These are phyloP conservation scores for Cucumis melo DNA, from an alignment of 306 rosid genomes.

Conservation along the genomic window DNA sequence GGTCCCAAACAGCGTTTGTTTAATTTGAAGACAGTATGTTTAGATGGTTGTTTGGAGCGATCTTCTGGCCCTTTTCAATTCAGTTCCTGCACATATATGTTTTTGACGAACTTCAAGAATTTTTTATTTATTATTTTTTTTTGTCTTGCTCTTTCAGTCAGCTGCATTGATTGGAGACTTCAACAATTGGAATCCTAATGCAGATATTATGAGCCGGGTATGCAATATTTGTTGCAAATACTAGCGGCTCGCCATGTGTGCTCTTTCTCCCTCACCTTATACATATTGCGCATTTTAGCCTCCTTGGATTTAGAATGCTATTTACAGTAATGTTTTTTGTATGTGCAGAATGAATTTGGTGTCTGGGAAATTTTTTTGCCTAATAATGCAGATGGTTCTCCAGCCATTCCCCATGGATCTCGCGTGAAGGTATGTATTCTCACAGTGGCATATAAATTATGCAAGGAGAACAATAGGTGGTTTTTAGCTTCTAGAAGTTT, in stretches of 20 bases:
- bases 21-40: not conserved
- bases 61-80: not conserved
- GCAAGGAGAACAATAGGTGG: not conserved
- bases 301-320: not conserved
- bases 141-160: constrained; percentile 40
- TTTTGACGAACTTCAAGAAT: not conserved
- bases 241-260: not conserved
- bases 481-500: not conserved
- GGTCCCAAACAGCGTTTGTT: not conserved
- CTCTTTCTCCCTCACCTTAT: not conserved
- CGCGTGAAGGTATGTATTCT: constrained; percentile 63
- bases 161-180: constrained; percentile 91
- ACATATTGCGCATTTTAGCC: not conserved
- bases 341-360: constrained; percentile 84
- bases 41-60: not conserved
- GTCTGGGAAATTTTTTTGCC: constrained; percentile 99
- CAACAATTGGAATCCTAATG: constrained; percentile 91
- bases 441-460: not conserved
- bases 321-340: not conserved
- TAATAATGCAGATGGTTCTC: constrained; percentile 83
- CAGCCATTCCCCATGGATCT: constrained; percentile 92
- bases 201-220: constrained; percentile 74
- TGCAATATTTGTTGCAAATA: constrained; percentile 15
- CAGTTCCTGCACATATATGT: not conserved
- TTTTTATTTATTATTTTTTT: too few species aligned